Evolutionary conservation across 805 yeast genomes (phyloP).

Genomic region (Wickerhamiella allomyrinae): DNA sequence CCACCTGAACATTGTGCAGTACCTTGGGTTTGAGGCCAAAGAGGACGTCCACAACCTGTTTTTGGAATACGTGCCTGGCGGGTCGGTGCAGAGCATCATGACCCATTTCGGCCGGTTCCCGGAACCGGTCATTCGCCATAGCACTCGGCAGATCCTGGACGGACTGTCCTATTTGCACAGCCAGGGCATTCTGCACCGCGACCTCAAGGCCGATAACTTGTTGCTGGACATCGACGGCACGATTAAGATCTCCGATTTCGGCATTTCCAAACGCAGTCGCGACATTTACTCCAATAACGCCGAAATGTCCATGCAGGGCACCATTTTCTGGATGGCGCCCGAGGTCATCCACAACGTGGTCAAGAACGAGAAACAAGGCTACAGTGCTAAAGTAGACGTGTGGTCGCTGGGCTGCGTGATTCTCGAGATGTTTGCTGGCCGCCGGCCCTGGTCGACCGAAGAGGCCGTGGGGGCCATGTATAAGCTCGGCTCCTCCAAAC

Average conservation of each 20-base stretch:
- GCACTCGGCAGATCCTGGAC: constrained; percentile 64
- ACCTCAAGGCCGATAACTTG: constrained; percentile 85
- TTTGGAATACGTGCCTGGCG: constrained; percentile 95
- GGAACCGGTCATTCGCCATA: constrained; percentile 53
- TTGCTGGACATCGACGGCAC: constrained; percentile 82
- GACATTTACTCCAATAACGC: constrained; percentile 84
- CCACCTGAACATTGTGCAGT: constrained; percentile 89
- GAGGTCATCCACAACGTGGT: constrained; percentile 83
- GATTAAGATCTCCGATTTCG: constrained; percentile 92
- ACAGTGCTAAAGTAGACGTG: constrained; percentile 93
- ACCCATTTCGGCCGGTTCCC: constrained; percentile 75
- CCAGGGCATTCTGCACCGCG: constrained; percentile 81
- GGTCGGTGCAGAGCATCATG: constrained; percentile 79
- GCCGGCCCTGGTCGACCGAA: constrained; percentile 92
- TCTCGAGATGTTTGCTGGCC: constrained; percentile 93
- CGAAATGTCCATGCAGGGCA: constrained; percentile 97
- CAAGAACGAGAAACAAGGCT: constrained; percentile 67
- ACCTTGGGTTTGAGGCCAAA: constrained; percentile 77
- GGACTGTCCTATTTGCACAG: constrained; percentile 84
- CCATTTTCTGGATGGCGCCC: constrained; percentile 99
- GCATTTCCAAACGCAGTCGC: constrained; percentile 74
- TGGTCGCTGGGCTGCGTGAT: constrained; percentile 98
- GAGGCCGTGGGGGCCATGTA: constrained; percentile 93
- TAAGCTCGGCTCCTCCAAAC: constrained; percentile 66
- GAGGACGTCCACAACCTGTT: constrained; percentile 70